Percentiles rank a stretch among this genome's conserved stretches.
Evolutionary conservation across 1,139 yeast genomes (phyloP).

Genomic region (Saccharomycopsis crataegensis): DNA sequence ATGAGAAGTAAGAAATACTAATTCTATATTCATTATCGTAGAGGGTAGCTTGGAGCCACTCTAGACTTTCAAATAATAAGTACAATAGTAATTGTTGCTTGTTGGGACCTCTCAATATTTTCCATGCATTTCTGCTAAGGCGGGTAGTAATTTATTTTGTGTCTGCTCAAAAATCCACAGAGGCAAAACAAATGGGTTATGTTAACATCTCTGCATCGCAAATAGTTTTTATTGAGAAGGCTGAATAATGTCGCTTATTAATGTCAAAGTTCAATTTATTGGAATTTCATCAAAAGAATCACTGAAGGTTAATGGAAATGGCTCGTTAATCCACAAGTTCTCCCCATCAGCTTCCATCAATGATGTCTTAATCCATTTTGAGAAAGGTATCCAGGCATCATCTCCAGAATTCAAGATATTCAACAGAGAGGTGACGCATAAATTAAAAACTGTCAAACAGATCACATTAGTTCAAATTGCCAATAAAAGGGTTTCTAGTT

Average conservation of each 20-base stretch:
- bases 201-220: too few species aligned
- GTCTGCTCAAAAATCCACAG: too few species aligned
- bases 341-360: background rate
- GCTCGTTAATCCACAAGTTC: background rate
- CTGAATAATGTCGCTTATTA: background rate
- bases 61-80: too few species aligned
- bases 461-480: slow-evolving; percentile 1
- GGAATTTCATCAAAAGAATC: background rate
- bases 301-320: background rate
- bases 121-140: too few species aligned
- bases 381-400: background rate
- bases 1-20: too few species aligned
- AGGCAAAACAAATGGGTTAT: too few species aligned
- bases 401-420: background rate
- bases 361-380: background rate
- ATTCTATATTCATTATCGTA: too few species aligned
- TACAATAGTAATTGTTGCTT: too few species aligned
- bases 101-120: too few species aligned
- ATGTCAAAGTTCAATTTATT: background rate
- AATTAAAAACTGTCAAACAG: background rate
- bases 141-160: too few species aligned
- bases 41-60: too few species aligned
- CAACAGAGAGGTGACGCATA: background rate
- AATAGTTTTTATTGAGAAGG: too few species aligned
- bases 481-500: slow-evolving; percentile 23